Evolutionary conservation across 257 asterid genomes (phyloP).

Genomic region (Solanum appendiculatum): DNA sequence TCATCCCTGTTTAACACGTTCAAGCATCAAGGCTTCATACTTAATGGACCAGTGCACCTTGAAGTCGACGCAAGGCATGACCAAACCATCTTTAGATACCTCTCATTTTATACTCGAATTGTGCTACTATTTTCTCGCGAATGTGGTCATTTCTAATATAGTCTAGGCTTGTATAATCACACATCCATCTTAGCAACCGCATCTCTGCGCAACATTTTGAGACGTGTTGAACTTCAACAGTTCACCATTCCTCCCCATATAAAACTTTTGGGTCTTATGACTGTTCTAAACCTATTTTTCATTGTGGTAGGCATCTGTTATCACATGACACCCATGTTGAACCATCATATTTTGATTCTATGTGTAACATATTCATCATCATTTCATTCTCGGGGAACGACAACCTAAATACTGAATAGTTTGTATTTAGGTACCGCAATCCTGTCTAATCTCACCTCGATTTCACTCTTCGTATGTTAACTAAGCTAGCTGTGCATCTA

Average conservation of each 20-base stretch:
- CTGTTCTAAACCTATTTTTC: background rate
- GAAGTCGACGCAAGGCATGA: background rate
- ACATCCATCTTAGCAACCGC: background rate
- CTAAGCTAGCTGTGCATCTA: background rate
- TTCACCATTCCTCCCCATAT: background rate
- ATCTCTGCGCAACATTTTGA: background rate
- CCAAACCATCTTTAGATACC: background rate
- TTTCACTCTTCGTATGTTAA: background rate
- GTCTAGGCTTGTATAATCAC: background rate
- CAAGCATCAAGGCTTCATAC: background rate
- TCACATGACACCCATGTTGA: background rate
- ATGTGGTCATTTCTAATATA: background rate
- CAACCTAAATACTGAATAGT: background rate
- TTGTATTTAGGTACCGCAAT: background rate
- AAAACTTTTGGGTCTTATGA: background rate
- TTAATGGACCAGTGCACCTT: background rate
- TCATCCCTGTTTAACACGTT: background rate
- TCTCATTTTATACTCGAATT: background rate
- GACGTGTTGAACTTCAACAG: background rate
- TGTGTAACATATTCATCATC: background rate
- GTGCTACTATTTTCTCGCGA: background rate
- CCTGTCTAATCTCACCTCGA: background rate
- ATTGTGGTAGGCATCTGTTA: background rate
- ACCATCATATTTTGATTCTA: background rate
- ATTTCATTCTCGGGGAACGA: background rate